Evolutionary conservation across 2,329 filamentous ascomycete genomes (phyloP).

Genomic region (Cladosporium velox): DNA sequence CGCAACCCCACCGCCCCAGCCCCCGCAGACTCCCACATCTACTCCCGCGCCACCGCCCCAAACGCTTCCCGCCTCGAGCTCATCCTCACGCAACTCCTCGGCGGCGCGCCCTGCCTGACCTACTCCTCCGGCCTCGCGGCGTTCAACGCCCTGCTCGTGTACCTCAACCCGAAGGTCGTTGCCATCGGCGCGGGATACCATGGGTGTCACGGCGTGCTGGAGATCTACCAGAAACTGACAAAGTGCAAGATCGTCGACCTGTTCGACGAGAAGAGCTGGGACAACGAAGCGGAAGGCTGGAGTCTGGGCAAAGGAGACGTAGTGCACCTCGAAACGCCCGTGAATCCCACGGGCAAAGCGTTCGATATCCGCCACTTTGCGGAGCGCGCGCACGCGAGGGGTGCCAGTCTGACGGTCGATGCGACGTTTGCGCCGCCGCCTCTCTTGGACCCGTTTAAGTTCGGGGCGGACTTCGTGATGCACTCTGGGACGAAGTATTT

Average conservation of each 20-base stretch:
- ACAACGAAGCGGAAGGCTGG: constrained; percentile 60
- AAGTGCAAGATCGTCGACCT: constrained; percentile 73
- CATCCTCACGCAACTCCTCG: constrained; percentile 72
- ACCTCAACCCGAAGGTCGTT: constrained; percentile 78
- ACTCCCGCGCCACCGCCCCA: constrained; percentile 76
- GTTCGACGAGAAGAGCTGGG: constrained; percentile 43
- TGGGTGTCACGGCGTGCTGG: constrained; percentile 85
- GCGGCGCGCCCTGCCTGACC: constrained; percentile 67
- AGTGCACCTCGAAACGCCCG: constrained; percentile 87
- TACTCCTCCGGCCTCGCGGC: constrained; percentile 86
- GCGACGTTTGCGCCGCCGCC: constrained; percentile 91
- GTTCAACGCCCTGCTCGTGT: constrained; percentile 84
- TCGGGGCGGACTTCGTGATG: constrained; percentile 84
- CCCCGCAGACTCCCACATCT: constrained; percentile 68
- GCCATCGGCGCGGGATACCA: constrained; percentile 88
- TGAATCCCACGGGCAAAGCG: constrained; percentile 87
- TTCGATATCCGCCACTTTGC: constrained; percentile 73
- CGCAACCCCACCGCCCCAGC: constrained; percentile 40
- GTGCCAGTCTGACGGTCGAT: constrained; percentile 80
- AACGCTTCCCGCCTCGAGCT: constrained; percentile 84
- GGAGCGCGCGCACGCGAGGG: constrained; percentile 67
- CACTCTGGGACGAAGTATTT: constrained; percentile 96
- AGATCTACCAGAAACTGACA: constrained; percentile 71
- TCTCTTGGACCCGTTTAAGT: constrained; percentile 79
- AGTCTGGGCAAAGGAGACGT: constrained; percentile 76